These are phyloP conservation scores for Sporobolomyces phaffii DNA, from an alignment of 768 basidiomycete species.

Conservation along the genomic window DNA sequence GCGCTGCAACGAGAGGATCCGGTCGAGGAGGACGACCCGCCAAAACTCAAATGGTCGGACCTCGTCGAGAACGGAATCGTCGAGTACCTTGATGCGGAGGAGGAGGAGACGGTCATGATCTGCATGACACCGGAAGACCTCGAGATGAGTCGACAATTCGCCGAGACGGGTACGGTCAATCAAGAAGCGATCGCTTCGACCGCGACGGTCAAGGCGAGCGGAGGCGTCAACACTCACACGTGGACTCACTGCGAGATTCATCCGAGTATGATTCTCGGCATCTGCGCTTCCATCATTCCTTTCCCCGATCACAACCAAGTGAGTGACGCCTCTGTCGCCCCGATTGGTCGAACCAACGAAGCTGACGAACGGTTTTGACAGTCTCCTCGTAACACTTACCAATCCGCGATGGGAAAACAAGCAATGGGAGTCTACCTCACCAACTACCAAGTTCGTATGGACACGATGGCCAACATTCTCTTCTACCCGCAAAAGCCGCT, in stretches of 20 bases:
- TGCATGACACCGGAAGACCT: conserved; percentile 97
- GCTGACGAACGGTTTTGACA: too few relatives aligned
- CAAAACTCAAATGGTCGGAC: conserved; percentile 68
- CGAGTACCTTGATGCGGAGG: conserved; percentile 93
- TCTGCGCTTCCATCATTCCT: conserved; percentile 97
- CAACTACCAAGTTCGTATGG: conserved; percentile 97
- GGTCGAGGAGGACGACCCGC: conserved; percentile 35
- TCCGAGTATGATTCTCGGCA: conserved; percentile 96
- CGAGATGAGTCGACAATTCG: conserved; percentile 68
- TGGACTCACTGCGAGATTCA: conserved; percentile 99
- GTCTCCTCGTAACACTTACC: conserved; percentile 99
- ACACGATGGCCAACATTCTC: conserved; percentile 98
- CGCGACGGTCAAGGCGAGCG: conserved; percentile 68
- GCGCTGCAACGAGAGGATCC: conserved; percentile 66
- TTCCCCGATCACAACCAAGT: conserved; percentile 99
- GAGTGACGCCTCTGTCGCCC: conserved; percentile 42
- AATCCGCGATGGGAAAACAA: conserved; percentile 99
- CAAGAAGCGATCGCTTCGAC: conserved; percentile 71
- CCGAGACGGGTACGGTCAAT: conserved; percentile 47
- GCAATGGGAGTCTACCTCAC: conserved; percentile 99
- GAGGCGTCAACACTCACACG: conserved; percentile 70
- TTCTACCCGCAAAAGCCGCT: conserved; percentile 99
- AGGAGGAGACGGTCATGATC: conserved; percentile 99
- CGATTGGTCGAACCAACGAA: too few relatives aligned
- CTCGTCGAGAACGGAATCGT: conserved; percentile 80